Base-by-base conservation (phyloP, 306 rosid species). In the Luffa acutangula region DNA sequence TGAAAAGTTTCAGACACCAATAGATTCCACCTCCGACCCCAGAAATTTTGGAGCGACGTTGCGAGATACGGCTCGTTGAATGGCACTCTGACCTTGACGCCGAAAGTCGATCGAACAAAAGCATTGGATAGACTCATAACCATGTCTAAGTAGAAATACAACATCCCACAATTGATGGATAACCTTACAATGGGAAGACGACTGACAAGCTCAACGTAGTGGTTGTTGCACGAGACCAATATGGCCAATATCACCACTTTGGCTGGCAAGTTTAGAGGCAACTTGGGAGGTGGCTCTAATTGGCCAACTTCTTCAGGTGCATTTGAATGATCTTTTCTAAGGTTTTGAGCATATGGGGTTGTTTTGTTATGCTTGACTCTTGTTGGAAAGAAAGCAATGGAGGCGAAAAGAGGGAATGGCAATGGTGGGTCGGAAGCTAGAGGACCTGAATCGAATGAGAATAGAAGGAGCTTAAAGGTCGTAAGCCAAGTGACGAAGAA, bases 401-500 rank as follows among this genome's bases (percentile, higher is more conserved):
- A 79, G 51, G 77, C 56, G 75, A 82, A 85, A 33, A 31, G 58
- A 48, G 74, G 21, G 87, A 85, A 57, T 2, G 87, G 82, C 17
- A 21, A 69, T 49, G 81, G 81, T 20, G 78, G 78, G n/a, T 56
- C 67, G 57, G 71, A 76, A 21, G 81, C 78, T 20, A 85, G 83
- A 4, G 85, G 84, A 49, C 88, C 88, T 2, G 37, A 33, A 42
- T 80, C 82, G 3, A 85, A 82, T 17, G 80, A 45, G 63, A 82
- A 80, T 33, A 80, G 78, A 21, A 85, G 53, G 64, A 85, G 84
- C 42, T 77, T 85, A 80, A 85, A 85, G 81, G 14, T 85, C 4
- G 82, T 75, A n/a, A 85, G 70, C 88, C 88, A 85, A 12, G 85
- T 82, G 59, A 82, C 20, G 81, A 79, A 82, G 45, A 85, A 76